These are phyloP conservation scores for Colletotrichum chrysophilum DNA, from an alignment of 2,329 filamentous ascomycete species.

Conservation along the genomic window DNA sequence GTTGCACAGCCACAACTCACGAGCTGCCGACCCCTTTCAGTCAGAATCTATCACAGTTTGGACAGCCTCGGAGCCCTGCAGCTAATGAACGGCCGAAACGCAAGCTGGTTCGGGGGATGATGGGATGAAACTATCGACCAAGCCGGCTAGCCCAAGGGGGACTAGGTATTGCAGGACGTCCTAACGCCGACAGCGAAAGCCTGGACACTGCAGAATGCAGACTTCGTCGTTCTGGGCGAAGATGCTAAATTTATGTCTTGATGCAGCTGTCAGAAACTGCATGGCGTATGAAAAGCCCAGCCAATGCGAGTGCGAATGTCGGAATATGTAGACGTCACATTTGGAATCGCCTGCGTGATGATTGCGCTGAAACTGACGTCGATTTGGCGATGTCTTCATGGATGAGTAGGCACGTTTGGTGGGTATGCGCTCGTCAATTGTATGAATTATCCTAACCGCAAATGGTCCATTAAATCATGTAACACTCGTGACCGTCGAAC, in stretches of 20 bases:
- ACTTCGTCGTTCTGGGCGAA: neutral
- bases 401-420: neutral
- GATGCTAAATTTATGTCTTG: neutral
- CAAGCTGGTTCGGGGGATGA: neutral
- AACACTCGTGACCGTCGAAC: neutral
- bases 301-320: neutral
- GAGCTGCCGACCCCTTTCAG: neutral
- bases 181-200: neutral
- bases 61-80: neutral
- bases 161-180: neutral
- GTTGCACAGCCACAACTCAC: neutral
- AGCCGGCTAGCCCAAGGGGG: neutral
- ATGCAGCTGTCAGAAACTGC: neutral
- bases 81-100: neutral
- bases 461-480: neutral
- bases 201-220: neutral
- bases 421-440: neutral
- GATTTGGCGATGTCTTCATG: neutral
- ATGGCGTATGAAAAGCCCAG: neutral
- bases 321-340: neutral
- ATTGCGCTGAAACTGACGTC: rapidly evolving
- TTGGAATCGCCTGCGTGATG: neutral
- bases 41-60: neutral
- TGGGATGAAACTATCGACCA: neutral
- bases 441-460: neutral